Evolutionary conservation across 2,329 filamentous ascomycete genomes (phyloP), one percentile per base, ranked within the genome.

Genomic region (Fusarium sp.): DNA sequence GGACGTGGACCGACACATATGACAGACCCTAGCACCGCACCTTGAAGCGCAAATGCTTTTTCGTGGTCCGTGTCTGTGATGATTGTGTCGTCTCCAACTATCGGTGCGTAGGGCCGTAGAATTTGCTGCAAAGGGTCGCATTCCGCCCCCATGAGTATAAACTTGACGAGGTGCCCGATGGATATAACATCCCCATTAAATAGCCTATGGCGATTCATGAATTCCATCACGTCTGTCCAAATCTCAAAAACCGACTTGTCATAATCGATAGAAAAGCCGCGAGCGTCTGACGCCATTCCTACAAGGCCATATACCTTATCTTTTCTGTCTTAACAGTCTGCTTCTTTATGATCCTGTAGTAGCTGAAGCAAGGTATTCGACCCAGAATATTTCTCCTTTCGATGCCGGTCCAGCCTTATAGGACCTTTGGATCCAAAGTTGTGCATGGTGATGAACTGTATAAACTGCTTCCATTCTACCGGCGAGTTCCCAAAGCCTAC

Each of bases 311-410:
- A 62, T 1, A 62, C 39, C 3, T 47, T 62, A 6, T 62, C 60
- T 18, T 18, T 62, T 28, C 32, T 62, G 11, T 62, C 51, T 26
- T 62, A 26, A 1, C 51, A 62, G 3, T 39, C 10, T 8, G 51
- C 41, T 1, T 62, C 8, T 22, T 1, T 6, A 1, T 62, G 22
- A 0, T 10, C 6, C 4, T 0, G 4, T 1, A 62, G 34, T 13
- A 58, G 26, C 3, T 20, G 8, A 3, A 62, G 51, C 1, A 62
- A 47, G 0, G 60, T 58, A 4, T 13, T 47, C 6, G 41, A 58
- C 0, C 51, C 32, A 0, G 9, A 26, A 34, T 58, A 47, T 5
- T n/a, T 58, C 3, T 45, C 51, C 8, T 8, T 9, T 5, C 41
- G 9, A 1, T 58, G 60, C 7, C 14, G 8, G 0, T 39, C 8